Evolutionary conservation across 129 eudicot genomes (phyloP), one percentile per base, ranked within the genome.

Genomic region (Lonicera japonica): DNA sequence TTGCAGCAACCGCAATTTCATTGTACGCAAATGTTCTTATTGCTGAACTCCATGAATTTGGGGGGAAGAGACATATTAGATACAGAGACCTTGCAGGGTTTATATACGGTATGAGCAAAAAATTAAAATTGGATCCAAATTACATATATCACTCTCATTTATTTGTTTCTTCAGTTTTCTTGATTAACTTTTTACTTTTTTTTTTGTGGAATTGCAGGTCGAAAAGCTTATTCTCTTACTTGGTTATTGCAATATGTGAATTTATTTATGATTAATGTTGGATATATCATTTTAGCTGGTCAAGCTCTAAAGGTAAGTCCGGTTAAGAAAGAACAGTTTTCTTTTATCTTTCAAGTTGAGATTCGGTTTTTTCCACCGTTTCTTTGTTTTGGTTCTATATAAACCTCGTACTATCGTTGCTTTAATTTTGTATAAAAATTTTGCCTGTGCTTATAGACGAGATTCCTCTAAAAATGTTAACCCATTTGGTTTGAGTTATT

Each of bases 21-120:
- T 66, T 88, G 48, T 83, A 88, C 25, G 99, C 99, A 16, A 94
- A 86, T 73, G 21, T 74, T 8, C 91, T 94, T 24, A 75, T 88
- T 5, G 96, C 95, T 20, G 77, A 66, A 81, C 87, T 94, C 59
- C 99, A 94, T 67, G 95, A 94, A 64, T 74, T 51, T 73, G 99
- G 96, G 20, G 99, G 99, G 9, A 94, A 70, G 72, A 85, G 99
- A 60, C 95, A 80, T 70, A 94, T 94, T 74, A 74, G 99, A 79
- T 94, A 94, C 67, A 79, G 95, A 77, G 99, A 94, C 71, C 95
- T 94, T 70, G 96, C 95, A 48, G 95, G 95, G 69, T 86, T 67
- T 61, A 74, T 94, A 48, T 88, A 88, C 40, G 99, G 99, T 94
- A 85, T 55, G 75, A 14, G 0, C 19, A 41, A 66, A 8, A 18